phyloP scores from a whole-genome alignment of 1,139 yeast species.

The Geotrichum histeridarum region DNA sequence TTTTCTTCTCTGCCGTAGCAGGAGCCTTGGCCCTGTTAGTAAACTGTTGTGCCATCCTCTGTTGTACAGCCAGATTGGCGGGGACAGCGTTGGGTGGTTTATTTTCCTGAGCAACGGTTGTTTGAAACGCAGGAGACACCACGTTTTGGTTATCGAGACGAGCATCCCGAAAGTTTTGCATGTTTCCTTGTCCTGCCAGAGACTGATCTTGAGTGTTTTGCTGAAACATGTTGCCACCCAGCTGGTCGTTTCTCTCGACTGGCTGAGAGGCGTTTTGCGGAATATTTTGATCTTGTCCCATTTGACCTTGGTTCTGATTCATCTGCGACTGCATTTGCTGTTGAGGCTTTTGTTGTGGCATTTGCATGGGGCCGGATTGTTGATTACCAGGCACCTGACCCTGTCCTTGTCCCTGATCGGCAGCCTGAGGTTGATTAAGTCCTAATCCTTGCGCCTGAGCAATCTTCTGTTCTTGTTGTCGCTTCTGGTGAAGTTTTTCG shows the following conservation, averaged over 20 bases:
- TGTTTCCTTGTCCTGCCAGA: not conserved
- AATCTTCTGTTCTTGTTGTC: not conserved
- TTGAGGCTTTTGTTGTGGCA: not conserved
- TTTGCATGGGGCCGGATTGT: not conserved
- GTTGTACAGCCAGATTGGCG: too few relatives aligned
- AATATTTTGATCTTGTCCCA: not conserved
- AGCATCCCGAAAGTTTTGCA: not conserved
- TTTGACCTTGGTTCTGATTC: not conserved
- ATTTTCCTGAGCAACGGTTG: too few relatives aligned
- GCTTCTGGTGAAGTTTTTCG: not conserved
- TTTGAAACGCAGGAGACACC: not conserved
- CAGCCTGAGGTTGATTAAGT: too few relatives aligned
- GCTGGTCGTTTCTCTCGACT: too few relatives aligned
- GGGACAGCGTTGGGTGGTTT: too few relatives aligned
- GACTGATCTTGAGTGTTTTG: not conserved
- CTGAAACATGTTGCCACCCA: not conserved
- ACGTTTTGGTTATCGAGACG: not conserved
- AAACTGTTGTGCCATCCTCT: too few relatives aligned
- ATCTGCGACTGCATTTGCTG: not conserved
- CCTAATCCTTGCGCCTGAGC: not conserved
- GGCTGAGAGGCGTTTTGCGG: not conserved
- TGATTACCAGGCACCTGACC: not conserved
- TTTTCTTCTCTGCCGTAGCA: not conserved
- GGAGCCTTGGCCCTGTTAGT: not conserved
- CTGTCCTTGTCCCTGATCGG: not conserved